Evolutionary conservation across 768 basidiomycete species (phyloP).

Genomic region (Suillus weaverae): DNA sequence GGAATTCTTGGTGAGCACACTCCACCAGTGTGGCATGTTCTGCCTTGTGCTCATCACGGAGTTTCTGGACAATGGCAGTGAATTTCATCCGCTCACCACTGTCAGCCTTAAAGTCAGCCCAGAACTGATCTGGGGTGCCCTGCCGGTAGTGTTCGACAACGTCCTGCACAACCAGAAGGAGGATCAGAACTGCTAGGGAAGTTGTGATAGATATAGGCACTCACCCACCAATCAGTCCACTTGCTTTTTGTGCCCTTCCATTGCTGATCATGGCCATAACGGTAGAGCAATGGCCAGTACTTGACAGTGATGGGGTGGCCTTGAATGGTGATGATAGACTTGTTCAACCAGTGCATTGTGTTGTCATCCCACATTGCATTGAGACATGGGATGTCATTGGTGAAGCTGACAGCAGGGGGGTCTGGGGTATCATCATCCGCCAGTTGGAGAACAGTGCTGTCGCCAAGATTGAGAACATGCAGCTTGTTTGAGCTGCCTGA

Average conservation of each 20-base stretch:
- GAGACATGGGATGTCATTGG: constrained; percentile 18
- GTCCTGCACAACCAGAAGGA: no score
- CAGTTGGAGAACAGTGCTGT: neutral
- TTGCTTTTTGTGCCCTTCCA: constrained; percentile 21
- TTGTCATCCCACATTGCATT: constrained; percentile 32
- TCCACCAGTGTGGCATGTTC: no score
- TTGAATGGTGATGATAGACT: constrained; percentile 21
- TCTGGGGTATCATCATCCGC: neutral
- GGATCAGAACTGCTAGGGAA: no score
- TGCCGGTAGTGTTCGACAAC: no score
- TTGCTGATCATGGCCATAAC: neutral
- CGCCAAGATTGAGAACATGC: neutral
- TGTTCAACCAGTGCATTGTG: constrained; percentile 18
- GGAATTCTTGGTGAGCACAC: no score
- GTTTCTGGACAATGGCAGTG: no score
- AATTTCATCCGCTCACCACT: no score
- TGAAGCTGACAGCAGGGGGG: constrained; percentile 15
- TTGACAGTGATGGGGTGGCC: constrained; percentile 23
- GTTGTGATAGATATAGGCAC: neutral
- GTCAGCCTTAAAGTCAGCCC: no score
- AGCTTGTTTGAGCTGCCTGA: no score
- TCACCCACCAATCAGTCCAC: constrained; percentile 30
- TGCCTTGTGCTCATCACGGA: no score
- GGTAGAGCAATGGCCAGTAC: constrained; percentile 19
- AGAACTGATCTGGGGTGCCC: no score